Evolutionary conservation across 805 yeast species (phyloP).

Genomic region (Candida tammaniensis): DNA sequence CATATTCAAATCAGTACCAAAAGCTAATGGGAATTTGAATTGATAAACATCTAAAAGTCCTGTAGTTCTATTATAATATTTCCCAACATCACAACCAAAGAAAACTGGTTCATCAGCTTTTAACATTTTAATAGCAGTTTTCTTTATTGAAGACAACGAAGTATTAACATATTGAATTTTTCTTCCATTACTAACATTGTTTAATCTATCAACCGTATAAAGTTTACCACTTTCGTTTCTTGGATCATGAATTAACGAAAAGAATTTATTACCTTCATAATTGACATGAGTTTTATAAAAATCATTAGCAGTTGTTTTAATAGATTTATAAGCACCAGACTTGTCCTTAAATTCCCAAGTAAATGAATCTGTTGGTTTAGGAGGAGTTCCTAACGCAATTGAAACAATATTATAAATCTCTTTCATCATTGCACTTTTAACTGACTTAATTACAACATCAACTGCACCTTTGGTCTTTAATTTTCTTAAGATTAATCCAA

Average conservation of each 20-base stretch:
- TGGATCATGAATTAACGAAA: constrained; percentile 80
- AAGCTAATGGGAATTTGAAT: constrained; percentile 61
- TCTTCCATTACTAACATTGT: constrained; percentile 70
- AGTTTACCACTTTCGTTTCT: constrained; percentile 65
- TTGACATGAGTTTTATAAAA: constrained; percentile 57
- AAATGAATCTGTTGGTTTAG: constrained; percentile 64
- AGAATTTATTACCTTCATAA: constrained; percentile 49
- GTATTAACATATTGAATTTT: constrained; percentile 70
- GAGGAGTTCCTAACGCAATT: constrained; percentile 75
- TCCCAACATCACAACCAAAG: constrained; percentile 89
- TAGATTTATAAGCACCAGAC: constrained; percentile 54
- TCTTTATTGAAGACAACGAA: constrained; percentile 55
- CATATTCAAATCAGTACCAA: constrained; percentile 50
- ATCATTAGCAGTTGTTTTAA: constrained; percentile 60
- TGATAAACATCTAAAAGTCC: constrained; percentile 74
- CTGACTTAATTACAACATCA: constrained; percentile 31
- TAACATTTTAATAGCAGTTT: constrained; percentile 64
- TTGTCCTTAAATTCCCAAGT: constrained; percentile 76
- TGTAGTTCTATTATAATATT: constrained; percentile 56
- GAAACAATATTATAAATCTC: constrained; percentile 65
- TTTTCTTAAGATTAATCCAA: constrained; percentile 65
- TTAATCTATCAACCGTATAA: constrained; percentile 70
- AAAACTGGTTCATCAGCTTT: constrained; percentile 76
- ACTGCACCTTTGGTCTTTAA: constrained; percentile 40
- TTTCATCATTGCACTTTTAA: constrained; percentile 46